Evolutionary conservation across 192 early-diverging fungal genomes (phyloP), one percentile per base, ranked within the genome.

Genomic region (Spizellomyces sp.): DNA sequence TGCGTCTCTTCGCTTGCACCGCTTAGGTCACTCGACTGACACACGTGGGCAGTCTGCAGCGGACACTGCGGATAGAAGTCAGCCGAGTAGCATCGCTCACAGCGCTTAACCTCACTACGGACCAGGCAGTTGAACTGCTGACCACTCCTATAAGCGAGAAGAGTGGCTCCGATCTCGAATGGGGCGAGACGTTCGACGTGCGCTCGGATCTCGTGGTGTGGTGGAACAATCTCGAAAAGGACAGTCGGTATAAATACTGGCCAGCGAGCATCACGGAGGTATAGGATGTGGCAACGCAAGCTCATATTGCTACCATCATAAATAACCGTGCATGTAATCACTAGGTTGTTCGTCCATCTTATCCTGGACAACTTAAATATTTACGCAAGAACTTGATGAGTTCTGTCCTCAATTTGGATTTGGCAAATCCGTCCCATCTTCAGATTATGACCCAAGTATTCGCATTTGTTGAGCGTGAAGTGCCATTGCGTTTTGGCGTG

Each of bases 211-310:
- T 81, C 4, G 75, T 94, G 14, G 62, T 91, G 21, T 99, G 97
- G 97, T 83, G 89, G 76, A 99, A 98, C 75, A 92, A 99, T 76
- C 77, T 99, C 19, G 94, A 94, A 68, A 90, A 81, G 15, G 97
- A 99, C 69, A 54, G 65, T 0, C 83, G 89, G 12, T 99, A 98
- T 76, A 66, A 77, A 3, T 57, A 70, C 36, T 96, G 91, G 91
- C 84, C 92, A 6, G 58, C 68, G 44, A 93, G 12, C 68, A 62
- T 58, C 79, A 77, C 8, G 83, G 88, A 75, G 66, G 74, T 48
- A 6, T 66, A 15, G 4, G 10, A 42, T 9, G 46, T 56, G 27
- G 27, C 27, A 36, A 36, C 27, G 1, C 27, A 36, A 36, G 27
- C 27, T 36, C 27, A 36, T 36, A 2, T 36, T 36, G 27, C 27